Evolutionary conservation across 1,284 basidiomycete species (phyloP).

Genomic region (Ceratobasidium sp.): DNA sequence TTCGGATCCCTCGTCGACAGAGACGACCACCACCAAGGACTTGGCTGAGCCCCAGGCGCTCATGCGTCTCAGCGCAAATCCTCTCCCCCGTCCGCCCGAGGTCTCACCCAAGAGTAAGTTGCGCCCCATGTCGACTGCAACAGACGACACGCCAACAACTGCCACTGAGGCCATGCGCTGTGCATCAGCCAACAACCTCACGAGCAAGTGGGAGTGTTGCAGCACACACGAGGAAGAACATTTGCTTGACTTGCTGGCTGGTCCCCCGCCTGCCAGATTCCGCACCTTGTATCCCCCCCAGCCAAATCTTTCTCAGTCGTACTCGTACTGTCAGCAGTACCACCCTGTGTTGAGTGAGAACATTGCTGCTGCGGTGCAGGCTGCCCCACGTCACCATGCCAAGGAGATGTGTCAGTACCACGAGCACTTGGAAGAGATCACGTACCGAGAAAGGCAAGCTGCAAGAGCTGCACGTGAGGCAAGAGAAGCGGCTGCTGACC

Average conservation of each 20-base stretch:
- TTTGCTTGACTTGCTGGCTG: background rate
- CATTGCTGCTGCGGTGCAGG: constrained; percentile 12
- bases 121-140: constrained; percentile 10
- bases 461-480: constrained; percentile 34
- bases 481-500: constrained; percentile 27
- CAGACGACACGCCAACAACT: constrained; percentile 3
- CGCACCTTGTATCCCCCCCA: background rate
- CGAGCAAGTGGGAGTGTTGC: constrained; percentile 39
- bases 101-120: constrained; percentile 26
- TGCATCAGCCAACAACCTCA: constrained; percentile 31
- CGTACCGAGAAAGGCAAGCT: constrained; percentile 42
- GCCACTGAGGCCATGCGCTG: constrained; percentile 32
- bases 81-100: constrained; percentile 33
- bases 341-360: constrained; percentile 14
- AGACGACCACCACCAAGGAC: background rate
- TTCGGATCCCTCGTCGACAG: constrained; percentile 25
- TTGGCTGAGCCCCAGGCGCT: constrained; percentile 32
- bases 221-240: constrained; percentile 38
- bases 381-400: constrained; percentile 26
- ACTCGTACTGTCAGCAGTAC: constrained; percentile 23
- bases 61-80: background rate
- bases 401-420: constrained; percentile 37
- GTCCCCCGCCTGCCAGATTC: constrained; percentile 10
- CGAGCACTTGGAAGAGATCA: constrained; percentile 42
- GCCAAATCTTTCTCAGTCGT: background rate